Evolutionary conservation across 2,329 filamentous ascomycete species (phyloP), one percentile per base, ranked within the genome.

Genomic region (Colletotrichum incanum): DNA sequence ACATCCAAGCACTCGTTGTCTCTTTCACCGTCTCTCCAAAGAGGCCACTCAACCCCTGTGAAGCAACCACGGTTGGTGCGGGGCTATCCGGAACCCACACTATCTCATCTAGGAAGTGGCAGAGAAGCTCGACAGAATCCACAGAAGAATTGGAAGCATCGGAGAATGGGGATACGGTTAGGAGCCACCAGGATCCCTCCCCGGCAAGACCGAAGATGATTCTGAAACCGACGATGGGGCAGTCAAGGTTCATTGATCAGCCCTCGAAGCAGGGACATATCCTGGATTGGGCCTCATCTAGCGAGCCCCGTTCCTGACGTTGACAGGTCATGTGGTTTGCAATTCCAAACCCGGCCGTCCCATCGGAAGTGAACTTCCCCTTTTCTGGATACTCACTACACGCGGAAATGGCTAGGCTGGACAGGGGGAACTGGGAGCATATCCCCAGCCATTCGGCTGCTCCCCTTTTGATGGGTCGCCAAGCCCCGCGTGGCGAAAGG

Each of bases 401-500:
- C 49, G 65, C 43, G 49, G 43, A 71, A 59, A 50, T n/a, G 67
- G 71, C 45, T 73, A 65, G 70, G 23, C 52, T 70, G 37, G 60
- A 56, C 70, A 62, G 65, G 70, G 65, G 60, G 55, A 49, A 50
- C 31, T 62, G 41, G 47, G 43, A 61, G 55, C 55, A 47, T 50
- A 73, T 74, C 66, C 73, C 71, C 73, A 74, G 47, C 73, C 73
- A 74, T 74, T 74, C 73, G 73, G 73, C 73, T 74, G 65, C 54
- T 73, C 73, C 73, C 71, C 73, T 71, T 71, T 74, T 20, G 54
- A 67, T 73, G 73, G 73, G 73, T 67, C 73, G 56, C 56, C 65
- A 66, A 65, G 66, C 65, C 41, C 59, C 67, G 71, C 71, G 71
- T 74, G 65, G 71, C 71, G 56, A 66, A 65, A 39, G 65, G 63